phyloP scores from a whole-genome alignment of 768 basidiomycete genomes.

The Kwoniella dejecticola region DNA sequence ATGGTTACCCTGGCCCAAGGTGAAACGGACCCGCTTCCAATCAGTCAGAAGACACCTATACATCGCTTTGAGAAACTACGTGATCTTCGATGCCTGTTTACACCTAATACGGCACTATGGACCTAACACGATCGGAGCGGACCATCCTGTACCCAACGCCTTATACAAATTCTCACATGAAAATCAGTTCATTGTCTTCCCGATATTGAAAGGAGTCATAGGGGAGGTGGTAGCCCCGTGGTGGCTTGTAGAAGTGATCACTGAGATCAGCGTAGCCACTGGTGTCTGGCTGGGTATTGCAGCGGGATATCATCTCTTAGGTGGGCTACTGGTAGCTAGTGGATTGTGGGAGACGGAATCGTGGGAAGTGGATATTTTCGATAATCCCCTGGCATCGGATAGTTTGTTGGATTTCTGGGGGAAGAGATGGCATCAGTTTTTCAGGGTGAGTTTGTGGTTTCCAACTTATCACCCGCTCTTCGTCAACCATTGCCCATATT shows the following conservation, averaged over 20 bases:
- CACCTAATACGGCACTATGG: conserved; percentile 32
- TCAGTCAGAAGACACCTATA: conserved; percentile 27
- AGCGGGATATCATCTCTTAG: conserved; percentile 34
- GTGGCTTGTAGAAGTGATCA: conserved; percentile 18
- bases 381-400: conserved; percentile 38
- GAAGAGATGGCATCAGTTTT: conserved; percentile 53
- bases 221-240: conserved; percentile 10
- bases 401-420: conserved; percentile 54
- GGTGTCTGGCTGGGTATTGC: conserved; percentile 36
- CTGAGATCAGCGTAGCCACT: conserved; percentile 18
- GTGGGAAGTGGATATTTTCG: conserved; percentile 48
- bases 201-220: neutral
- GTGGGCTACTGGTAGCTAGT: conserved; percentile 21
- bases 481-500: too few relatives aligned
- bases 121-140: conserved; percentile 24
- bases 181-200: conserved; percentile 29
- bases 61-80: conserved; percentile 25
- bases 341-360: conserved; percentile 40
- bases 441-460: conserved; percentile 19
- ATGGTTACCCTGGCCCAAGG: conserved; percentile 27
- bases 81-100: conserved; percentile 35
- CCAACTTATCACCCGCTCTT: neutral
- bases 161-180: conserved; percentile 30
- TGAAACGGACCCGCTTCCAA: conserved; percentile 25
- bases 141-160: conserved; percentile 14